These are phyloP conservation scores for Parasarocladium wereldwijsianum DNA, from an alignment of 2,329 filamentous ascomycete species.

Conservation along the genomic window DNA sequence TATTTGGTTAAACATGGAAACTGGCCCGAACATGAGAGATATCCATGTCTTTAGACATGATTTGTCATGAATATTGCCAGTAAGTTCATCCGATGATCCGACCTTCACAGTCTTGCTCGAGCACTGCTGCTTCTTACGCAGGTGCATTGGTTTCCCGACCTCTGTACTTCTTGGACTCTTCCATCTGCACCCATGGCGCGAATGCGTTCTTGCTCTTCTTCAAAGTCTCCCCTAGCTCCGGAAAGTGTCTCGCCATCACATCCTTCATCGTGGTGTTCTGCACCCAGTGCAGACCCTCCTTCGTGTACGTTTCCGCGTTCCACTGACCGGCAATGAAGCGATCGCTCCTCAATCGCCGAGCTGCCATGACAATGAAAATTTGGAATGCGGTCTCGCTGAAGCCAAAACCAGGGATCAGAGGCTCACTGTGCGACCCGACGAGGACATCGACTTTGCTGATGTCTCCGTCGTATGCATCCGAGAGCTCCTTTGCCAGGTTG, in stretches of 20 bases:
- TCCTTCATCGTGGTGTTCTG: constrained; percentile 26
- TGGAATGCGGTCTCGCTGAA: constrained; percentile 32
- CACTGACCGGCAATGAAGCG: constrained; percentile 26
- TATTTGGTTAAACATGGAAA: too few relatives aligned
- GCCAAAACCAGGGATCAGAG: constrained; percentile 26
- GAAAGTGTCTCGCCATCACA: constrained; percentile 26
- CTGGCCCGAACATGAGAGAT: too few relatives aligned
- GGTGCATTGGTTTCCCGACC: constrained; percentile 5
- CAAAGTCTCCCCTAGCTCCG: constrained; percentile 18
- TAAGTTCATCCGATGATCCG: too few relatives aligned
- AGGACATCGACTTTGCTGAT: constrained; percentile 26
- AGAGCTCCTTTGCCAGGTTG: constrained; percentile 19
- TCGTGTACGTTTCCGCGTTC: constrained; percentile 23
- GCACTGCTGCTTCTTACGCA: too few relatives aligned
- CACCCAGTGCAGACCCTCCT: constrained; percentile 26
- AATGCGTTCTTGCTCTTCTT: constrained; percentile 14
- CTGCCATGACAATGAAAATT: constrained; percentile 29
- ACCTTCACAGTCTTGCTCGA: too few relatives aligned
- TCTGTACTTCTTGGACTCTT: constrained; percentile 2
- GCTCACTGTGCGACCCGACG: constrained; percentile 26
- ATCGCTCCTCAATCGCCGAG: constrained; percentile 25
- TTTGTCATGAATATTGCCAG: too few relatives aligned
- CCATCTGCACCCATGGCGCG: constrained; percentile 4
- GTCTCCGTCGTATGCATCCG: constrained; percentile 22
- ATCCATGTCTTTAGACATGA: too few relatives aligned